Evolutionary conservation across 305 asterid species (phyloP), one percentile per base, ranked within the genome.

Genomic region (Fraxinus latifolia): DNA sequence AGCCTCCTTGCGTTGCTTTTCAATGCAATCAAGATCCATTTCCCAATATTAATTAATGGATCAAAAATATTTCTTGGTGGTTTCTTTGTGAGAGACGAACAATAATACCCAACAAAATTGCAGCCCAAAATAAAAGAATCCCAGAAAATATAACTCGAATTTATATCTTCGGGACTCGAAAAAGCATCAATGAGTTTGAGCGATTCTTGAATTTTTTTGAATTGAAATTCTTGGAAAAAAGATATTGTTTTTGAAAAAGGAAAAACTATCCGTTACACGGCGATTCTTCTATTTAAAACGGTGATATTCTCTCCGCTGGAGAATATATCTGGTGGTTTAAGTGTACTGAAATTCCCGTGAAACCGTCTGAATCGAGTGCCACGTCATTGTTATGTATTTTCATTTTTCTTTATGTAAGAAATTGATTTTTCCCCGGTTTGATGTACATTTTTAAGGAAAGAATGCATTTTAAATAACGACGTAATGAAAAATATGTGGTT

Each of bases 21-120:
- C 95, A 31, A 91, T 87, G 82, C 97, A 92, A 31, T 98, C 98
- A 76, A 92, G 91, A 93, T 95, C 97, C 99, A 94, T 94, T 82
- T 37, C 76, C 75, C 31, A 21, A 82, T 73, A 80, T 67, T 37
- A 84, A 74, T 12, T 19, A 34, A 75, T 34, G 21, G 2, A 74
- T 2, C 9, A 73, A 42, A 17, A 25, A 42, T 50, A 14, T 36
- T 81, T 76, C 81, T 80, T 44, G 86, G 86, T 84, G 83, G 37
- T 9, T 36, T 68, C 27, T 9, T 9, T 34, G 34, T 1, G 15
- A 7, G 53, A 34, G 7, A 37, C 73, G 23, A 42, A 15, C 5
- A 31, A 17, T 8, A 29, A 36, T 32, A 21, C n/a, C 14, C 32
- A 73, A 67, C 72, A 72, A 71, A 44, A 67, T 80, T 55, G 74